Conservation (phyloP, 345 rosid genomes). For the Brassica carinata region DNA sequence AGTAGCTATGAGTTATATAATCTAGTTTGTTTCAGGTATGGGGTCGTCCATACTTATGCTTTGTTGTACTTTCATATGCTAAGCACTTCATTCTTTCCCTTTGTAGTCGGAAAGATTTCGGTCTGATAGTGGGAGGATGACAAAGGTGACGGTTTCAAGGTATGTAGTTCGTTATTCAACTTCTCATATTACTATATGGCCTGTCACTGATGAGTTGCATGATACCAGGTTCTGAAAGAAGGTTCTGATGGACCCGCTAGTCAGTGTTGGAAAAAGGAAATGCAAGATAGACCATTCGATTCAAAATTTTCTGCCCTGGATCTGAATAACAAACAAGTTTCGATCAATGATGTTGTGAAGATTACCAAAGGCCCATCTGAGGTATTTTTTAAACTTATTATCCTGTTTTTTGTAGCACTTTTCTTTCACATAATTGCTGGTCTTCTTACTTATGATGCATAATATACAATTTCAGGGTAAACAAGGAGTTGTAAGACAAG, state of each 20-base stretch:
- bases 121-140: slow-evolving; percentile 78
- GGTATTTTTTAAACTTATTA: slow-evolving; percentile 40
- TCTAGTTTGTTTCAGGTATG: slow-evolving; percentile 84
- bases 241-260: slow-evolving; percentile 64
- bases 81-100: slow-evolving; percentile 29
- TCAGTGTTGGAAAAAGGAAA: slow-evolving; percentile 52
- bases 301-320: slow-evolving; percentile 81
- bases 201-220: slow-evolving; percentile 32
- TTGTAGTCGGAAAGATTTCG: slow-evolving; percentile 88
- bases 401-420: slow-evolving; percentile 7
- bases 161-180: slow-evolving; percentile 32
- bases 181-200: slow-evolving; percentile 5
- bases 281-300: slow-evolving; percentile 59
- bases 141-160: slow-evolving; percentile 85
- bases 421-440: neutral
- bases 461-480: slow-evolving; percentile 60
- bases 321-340: slow-evolving; percentile 57
- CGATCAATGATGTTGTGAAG: slow-evolving; percentile 71
- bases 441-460: slow-evolving; percentile 16
- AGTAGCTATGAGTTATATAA: slow-evolving; percentile 58
- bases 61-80: slow-evolving; percentile 15
- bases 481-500: slow-evolving; percentile 84
- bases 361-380: slow-evolving; percentile 79
- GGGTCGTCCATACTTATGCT: slow-evolving; percentile 21
- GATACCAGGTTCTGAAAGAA: slow-evolving; percentile 75